Evolutionary conservation across 768 basidiomycete species (phyloP), one percentile per base, ranked within the genome.

Genomic region (Kwoniella bestiolae): DNA sequence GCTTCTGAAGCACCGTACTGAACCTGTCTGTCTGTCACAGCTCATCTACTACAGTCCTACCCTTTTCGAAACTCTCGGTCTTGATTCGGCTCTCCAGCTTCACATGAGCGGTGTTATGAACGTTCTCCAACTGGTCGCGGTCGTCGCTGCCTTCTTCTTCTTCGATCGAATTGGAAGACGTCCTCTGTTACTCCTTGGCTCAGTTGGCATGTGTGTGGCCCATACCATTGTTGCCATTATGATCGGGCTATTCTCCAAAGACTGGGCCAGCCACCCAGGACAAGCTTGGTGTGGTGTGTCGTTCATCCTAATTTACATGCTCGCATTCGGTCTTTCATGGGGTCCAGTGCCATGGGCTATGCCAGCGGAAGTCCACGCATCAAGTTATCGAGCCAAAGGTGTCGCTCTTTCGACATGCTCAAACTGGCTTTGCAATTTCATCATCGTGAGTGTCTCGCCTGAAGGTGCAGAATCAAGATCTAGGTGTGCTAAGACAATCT

Each of bases 351-450:
- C 87, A 3, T 93, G 91, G 91, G 87, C 92, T 1, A 85, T 93
- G 7, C 90, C 91, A 0, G 88, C 86, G 67, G 91, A 94, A 80
- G 87, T 94, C 2, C 92, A 92, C 74, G 87, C 92, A 1, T 82
- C 90, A 0, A 89, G 90, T 2, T 85, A 90, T 82, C 84, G 91
- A 67, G 89, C 90, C 70, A 88, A 88, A 75, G 65, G 65, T 60
- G 63, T 68, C 8, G 66, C 67, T 26, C 8, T 68, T 5, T 50
- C 70, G 16, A 60, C 56, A 26, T 65, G 66, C 21, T 65, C 49
- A 23, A 73, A 69, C 51, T 73, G 71, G 71, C 26, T 67, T 3
- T 46, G 21, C 58, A 73, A 73, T 58, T 73, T 73, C 32, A 65
- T 73, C 21, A 52, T 52, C 29, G 50, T 52, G 28, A 32, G 50